Evolutionary conservation across 306 rosid species (phyloP).

Genomic region (Macrotyloma uniflorum): DNA sequence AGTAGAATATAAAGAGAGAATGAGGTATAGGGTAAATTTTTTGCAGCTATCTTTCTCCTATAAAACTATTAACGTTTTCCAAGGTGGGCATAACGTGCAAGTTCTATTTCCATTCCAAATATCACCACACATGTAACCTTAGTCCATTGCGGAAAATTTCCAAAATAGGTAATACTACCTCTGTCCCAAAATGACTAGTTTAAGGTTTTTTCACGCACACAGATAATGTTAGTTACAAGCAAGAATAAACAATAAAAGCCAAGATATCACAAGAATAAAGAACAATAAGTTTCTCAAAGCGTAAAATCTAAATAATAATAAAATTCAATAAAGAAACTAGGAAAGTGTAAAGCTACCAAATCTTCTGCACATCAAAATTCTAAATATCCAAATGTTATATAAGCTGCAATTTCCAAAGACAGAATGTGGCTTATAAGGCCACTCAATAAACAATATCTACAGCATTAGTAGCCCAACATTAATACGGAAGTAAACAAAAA

Average conservation of each 20-base stretch:
- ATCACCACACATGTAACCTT: neutral
- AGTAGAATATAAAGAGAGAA: neutral
- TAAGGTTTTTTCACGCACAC: too few relatives aligned
- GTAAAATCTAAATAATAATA: constrained; percentile 9
- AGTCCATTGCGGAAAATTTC: constrained; percentile 1
- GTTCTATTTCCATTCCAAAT: constrained; percentile 5
- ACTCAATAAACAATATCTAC: neutral
- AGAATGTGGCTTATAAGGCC: neutral
- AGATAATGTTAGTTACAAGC: too few relatives aligned
- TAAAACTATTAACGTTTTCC: neutral
- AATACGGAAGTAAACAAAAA: neutral
- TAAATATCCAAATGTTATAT: neutral
- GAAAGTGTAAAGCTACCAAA: neutral
- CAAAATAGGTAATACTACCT: neutral
- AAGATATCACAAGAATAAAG: constrained; percentile 19
- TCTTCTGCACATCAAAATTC: constrained; percentile 2
- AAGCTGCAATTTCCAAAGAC: neutral
- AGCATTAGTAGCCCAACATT: constrained; percentile 11
- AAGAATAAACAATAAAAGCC: neutral
- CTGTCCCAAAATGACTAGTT: too few relatives aligned
- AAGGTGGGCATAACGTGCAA: constrained; percentile 4
- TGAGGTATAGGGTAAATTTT: neutral
- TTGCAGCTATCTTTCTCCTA: constrained; percentile 8
- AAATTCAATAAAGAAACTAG: neutral
- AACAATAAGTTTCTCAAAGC: neutral